Percentiles rank a stretch among this genome's conserved stretches.
These are phyloP conservation scores for Diaporthe helianthi DNA, from an alignment of 2,329 filamentous ascomycete species.

Conservation along the genomic window DNA sequence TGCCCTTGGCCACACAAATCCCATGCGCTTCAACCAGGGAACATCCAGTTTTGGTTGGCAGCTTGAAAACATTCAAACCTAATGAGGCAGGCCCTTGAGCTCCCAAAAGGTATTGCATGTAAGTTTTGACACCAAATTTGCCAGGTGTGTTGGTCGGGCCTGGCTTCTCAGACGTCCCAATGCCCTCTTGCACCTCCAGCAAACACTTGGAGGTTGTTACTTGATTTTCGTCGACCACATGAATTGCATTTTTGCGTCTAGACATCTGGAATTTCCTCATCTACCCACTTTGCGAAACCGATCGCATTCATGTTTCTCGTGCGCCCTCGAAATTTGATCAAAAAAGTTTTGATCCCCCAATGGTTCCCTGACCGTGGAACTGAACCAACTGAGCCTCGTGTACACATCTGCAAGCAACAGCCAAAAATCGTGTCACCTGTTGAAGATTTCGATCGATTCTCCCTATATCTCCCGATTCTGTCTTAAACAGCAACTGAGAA, in stretches of 20 bases:
- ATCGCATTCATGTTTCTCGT: not conserved
- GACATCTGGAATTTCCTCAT: no score
- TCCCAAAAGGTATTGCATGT: not conserved
- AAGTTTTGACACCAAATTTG: not conserved
- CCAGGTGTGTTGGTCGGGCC: no score
- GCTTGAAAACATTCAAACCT: not conserved
- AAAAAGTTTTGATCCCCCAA: not conserved
- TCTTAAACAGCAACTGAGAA: not conserved
- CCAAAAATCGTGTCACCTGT: not conserved
- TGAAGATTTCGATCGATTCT: not conserved
- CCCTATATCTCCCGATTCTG: not conserved
- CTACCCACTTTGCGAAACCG: not conserved
- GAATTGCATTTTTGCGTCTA: not conserved
- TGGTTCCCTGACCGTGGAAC: not conserved
- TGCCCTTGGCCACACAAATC: not conserved
- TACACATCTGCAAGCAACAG: not conserved
- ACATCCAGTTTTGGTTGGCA: no score
- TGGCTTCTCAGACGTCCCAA: no score
- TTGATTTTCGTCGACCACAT: not conserved
- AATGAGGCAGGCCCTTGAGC: not conserved
- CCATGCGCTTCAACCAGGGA: not conserved
- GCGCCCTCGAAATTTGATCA: not conserved
- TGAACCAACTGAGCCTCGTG: not conserved
- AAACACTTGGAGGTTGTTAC: no score
- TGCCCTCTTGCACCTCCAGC: no score